Conservation (phyloP, 768 basidiomycete species). For the Leccinum sublutescens region DNA sequence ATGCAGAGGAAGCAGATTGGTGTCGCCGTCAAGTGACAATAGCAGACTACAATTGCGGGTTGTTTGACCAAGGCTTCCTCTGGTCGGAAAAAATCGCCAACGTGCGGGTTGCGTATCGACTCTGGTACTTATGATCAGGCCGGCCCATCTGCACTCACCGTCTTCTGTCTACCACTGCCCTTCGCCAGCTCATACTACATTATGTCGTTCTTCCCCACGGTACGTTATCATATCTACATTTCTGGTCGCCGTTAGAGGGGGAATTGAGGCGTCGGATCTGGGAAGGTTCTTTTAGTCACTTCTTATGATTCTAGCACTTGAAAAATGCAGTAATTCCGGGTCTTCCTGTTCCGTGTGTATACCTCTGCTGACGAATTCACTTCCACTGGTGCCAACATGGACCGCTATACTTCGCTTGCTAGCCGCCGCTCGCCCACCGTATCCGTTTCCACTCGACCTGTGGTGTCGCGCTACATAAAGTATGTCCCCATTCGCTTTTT, state of each 20-base stretch:
- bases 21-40: no score
- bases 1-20: no score
- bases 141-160: no score
- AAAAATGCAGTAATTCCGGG: not conserved
- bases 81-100: no score
- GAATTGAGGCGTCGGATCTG: not conserved
- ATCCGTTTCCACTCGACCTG: not conserved
- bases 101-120: no score
- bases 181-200: not conserved
- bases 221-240: not conserved
- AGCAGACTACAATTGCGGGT: no score
- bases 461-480: not conserved
- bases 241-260: constrained; percentile 3
- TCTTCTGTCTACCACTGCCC: no score
- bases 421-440: not conserved
- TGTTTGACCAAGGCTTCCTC: no score
- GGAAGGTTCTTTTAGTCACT: not conserved
- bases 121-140: no score
- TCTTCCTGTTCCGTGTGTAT: not conserved
- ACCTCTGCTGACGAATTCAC: not conserved
- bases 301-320: not conserved
- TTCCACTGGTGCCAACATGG: not conserved
- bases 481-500: not conserved
- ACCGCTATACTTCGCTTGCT: not conserved
- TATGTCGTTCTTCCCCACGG: not conserved